phyloP scores from a whole-genome alignment of 1,284 basidiomycete genomes.

The Apiotrichum domesticum region DNA sequence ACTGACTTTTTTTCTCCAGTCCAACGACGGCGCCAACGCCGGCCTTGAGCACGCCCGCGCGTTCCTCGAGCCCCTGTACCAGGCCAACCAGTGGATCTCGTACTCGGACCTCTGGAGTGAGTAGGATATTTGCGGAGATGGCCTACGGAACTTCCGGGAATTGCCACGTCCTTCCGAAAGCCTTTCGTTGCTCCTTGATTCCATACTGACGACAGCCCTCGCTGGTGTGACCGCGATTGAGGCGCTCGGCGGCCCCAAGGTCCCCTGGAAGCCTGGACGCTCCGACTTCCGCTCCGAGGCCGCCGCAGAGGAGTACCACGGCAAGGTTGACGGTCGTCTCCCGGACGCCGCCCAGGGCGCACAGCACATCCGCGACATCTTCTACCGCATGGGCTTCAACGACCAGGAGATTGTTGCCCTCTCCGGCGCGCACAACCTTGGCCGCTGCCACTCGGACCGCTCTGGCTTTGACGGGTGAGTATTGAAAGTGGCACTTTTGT shows the following conservation, averaged over 20 bases:
- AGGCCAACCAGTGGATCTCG: conserved; percentile 52
- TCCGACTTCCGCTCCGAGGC: conserved; percentile 48
- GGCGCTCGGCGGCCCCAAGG: conserved; percentile 50
- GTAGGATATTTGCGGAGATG: conserved; percentile 8
- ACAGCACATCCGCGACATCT: conserved; percentile 51
- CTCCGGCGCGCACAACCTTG: conserved; percentile 53
- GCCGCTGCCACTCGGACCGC: conserved; percentile 50
- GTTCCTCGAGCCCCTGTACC: conserved; percentile 51
- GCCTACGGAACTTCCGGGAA: too few species aligned
- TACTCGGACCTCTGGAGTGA: conserved; percentile 50
- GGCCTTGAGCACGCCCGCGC: conserved; percentile 52
- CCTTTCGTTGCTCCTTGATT: too few species aligned
- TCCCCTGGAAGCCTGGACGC: conserved; percentile 51
- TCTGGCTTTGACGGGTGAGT: conserved; percentile 49
- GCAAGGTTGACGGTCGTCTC: conserved; percentile 43
- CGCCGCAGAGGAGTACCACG: conserved; percentile 43
- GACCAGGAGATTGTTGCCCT: conserved; percentile 54
- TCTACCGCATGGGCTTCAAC: conserved; percentile 53
- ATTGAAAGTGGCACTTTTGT: neutral
- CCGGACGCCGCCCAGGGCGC: conserved; percentile 51
- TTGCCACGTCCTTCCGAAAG: too few species aligned
- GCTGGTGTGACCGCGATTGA: conserved; percentile 51
- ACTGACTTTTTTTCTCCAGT: conserved; percentile 19
- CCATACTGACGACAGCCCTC: conserved; percentile 24
- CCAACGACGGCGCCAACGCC: conserved; percentile 44